These are phyloP conservation scores for Pleurotus citrinopileatus DNA, from an alignment of 768 basidiomycete species.

Conservation along the genomic window DNA sequence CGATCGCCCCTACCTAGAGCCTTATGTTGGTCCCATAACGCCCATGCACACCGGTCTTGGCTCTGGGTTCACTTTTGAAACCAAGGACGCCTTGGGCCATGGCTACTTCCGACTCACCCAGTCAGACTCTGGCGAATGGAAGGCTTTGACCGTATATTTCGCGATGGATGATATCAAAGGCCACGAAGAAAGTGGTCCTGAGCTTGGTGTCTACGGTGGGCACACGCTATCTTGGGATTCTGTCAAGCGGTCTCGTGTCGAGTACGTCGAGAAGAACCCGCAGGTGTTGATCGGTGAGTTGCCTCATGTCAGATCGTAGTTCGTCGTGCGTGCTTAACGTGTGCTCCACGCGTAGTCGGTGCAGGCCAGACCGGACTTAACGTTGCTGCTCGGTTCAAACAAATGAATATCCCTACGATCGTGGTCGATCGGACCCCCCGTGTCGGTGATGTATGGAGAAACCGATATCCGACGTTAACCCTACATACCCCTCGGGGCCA, in stretches of 20 bases:
- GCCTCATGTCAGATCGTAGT: neutral
- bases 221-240: slow-evolving; percentile 32
- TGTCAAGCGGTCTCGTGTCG: slow-evolving; percentile 29
- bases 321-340: neutral
- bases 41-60: neutral
- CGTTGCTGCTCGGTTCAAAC: slow-evolving; percentile 38
- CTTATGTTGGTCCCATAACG: slow-evolving; percentile 14
- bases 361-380: slow-evolving; percentile 42
- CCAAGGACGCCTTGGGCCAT: neutral
- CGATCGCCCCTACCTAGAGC: slow-evolving; percentile 17
- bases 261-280: slow-evolving; percentile 34
- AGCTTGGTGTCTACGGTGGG: slow-evolving; percentile 29
- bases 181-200: slow-evolving; percentile 29
- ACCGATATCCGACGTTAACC: slow-evolving; percentile 38
- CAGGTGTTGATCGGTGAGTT: slow-evolving; percentile 36
- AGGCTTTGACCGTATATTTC: slow-evolving; percentile 33
- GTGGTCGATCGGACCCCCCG: slow-evolving; percentile 31
- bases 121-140: slow-evolving; percentile 24
- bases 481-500: slow-evolving; percentile 30
- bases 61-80: neutral
- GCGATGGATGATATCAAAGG: slow-evolving; percentile 30
- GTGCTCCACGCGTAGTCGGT: slow-evolving; percentile 29
- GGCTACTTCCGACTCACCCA: neutral
- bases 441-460: slow-evolving; percentile 41
- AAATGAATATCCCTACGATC: slow-evolving; percentile 35